Conservation (phyloP, 2,329 filamentous ascomycete genomes). For the Karstenula rhodostoma region DNA sequence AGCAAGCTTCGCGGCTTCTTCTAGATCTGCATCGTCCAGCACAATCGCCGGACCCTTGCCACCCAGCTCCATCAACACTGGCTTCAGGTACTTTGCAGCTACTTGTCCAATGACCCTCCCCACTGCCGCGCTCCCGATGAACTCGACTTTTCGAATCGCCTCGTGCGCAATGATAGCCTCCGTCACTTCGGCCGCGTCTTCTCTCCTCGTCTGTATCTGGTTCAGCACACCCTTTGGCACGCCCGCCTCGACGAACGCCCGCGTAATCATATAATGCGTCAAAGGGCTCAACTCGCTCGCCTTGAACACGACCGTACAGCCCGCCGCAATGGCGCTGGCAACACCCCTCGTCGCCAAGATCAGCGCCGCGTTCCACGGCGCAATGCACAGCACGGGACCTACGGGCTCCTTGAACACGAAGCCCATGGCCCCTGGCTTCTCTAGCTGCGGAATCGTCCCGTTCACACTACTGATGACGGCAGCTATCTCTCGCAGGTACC, state of each 20-base stretch:
- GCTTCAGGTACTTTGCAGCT: slow-evolving; percentile 53
- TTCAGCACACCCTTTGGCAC: slow-evolving; percentile 47
- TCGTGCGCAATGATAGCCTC: slow-evolving; percentile 46
- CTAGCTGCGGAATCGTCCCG: slow-evolving; percentile 35
- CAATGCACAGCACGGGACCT: slow-evolving; percentile 33
- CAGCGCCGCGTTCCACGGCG: slow-evolving; percentile 33
- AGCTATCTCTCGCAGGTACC: slow-evolving; percentile 34
- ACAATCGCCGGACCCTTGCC: slow-evolving; percentile 57
- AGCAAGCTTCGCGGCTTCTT: slow-evolving; percentile 45
- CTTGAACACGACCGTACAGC: slow-evolving; percentile 37
- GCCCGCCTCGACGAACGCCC: slow-evolving; percentile 39
- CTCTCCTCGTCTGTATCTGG: slow-evolving; percentile 24
- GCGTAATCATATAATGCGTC: slow-evolving; percentile 27
- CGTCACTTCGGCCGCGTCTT: slow-evolving; percentile 32
- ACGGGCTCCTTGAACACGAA: slow-evolving; percentile 44
- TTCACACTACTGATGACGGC: slow-evolving; percentile 23
- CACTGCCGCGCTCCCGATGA: slow-evolving; percentile 50
- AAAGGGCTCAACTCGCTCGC: slow-evolving; percentile 30
- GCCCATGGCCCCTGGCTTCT: slow-evolving; percentile 37
- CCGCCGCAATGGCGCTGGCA: slow-evolving; percentile 36
- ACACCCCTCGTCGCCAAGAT: slow-evolving; percentile 30
- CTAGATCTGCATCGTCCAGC: slow-evolving; percentile 58
- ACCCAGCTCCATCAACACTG: slow-evolving; percentile 55
- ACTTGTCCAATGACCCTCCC: slow-evolving; percentile 47
- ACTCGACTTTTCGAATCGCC: slow-evolving; percentile 50